Base-by-base conservation (phyloP, 768 basidiomycete species). In the Tylopilus sp. region DNA sequence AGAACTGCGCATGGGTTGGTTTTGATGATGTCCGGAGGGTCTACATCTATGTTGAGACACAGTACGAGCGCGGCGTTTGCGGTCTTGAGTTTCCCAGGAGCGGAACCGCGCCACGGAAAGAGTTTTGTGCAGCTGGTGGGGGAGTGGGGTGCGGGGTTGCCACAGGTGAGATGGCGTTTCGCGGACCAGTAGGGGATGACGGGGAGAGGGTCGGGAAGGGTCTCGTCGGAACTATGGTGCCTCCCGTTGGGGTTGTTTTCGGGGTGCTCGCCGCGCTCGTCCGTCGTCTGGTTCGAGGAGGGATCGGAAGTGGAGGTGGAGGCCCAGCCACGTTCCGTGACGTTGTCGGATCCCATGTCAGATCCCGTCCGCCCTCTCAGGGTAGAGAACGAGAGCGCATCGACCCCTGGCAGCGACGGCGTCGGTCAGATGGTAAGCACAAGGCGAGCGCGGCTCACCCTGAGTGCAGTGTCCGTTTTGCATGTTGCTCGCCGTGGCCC, bases 11-110 rank as follows among this genome's bases (percentile, higher is more conserved):
- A 98, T 1, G 97, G 97, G 57, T 89, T 88, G 7, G 96, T 98
- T 76, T 98, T 99, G 72, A 98, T 87, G 48, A 98, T 78, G 64
- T 99, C 97, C 56, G 97, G 97, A 17, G 97, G 97, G 65, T 98
- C 96, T 42, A 97, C 91, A 50, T 96, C 95, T 67, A 98, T 92
- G 72, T 98, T 98, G 19, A 99, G 78, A 65, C 97, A 99, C 50
- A 98, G 75, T 10, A 96, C 88, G 6, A 96, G 77, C 2, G 86
- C 87, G 3, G 92, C 96, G 31, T 92, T 87, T 17, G 87, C 84
- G 1, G 94, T 98, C 71, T 96, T 96, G 48, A 96, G 82, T 67
- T 94, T 92, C 55, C 86, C 86, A 3, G 88, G 87, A 0, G 86
- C 78, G 12, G 84, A 78, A 40, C 85, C 83, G 47, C 93, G 85